Percentiles rank a stretch among this genome's conserved stretches.
These are phyloP conservation scores for Apiospora aurea DNA, from an alignment of 2,329 filamentous ascomycete species.

Conservation along the genomic window DNA sequence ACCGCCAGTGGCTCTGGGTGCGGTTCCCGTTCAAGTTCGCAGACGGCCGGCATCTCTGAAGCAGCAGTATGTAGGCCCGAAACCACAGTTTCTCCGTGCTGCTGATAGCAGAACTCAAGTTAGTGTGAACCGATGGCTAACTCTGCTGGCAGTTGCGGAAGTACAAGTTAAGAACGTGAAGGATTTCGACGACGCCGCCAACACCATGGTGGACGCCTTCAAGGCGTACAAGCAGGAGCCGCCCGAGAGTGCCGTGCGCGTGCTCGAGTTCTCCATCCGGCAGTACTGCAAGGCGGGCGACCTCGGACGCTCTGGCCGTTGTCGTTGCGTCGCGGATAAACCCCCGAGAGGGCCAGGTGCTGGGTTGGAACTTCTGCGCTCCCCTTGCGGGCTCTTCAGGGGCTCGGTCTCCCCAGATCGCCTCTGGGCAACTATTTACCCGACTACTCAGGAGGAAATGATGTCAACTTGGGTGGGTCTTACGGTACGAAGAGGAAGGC, in stretches of 20 bases:
- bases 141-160: no score
- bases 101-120: no score
- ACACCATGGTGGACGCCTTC: conserved; percentile 88
- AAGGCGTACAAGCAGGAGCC: conserved; percentile 91
- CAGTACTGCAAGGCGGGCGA: conserved; percentile 92
- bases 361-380: no score
- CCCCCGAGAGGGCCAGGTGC: conserved; percentile 55
- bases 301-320: conserved; percentile 53
- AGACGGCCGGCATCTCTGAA: background rate
- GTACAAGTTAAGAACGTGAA: conserved; percentile 68
- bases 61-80: no score
- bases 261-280: conserved; percentile 79
- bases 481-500: no score
- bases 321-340: conserved; percentile 83
- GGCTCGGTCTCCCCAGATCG: conserved; percentile 88
- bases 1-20: background rate
- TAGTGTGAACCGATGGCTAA: no score
- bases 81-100: no score
- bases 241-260: conserved; percentile 82
- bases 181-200: conserved; percentile 91
- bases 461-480: conserved; percentile 70
- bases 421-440: conserved; percentile 95
- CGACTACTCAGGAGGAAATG: conserved; percentile 96
- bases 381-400: no score
- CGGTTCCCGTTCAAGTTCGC: background rate